phyloP scores from a whole-genome alignment of 441 rosid species.

The Pelargonium australe region DNA sequence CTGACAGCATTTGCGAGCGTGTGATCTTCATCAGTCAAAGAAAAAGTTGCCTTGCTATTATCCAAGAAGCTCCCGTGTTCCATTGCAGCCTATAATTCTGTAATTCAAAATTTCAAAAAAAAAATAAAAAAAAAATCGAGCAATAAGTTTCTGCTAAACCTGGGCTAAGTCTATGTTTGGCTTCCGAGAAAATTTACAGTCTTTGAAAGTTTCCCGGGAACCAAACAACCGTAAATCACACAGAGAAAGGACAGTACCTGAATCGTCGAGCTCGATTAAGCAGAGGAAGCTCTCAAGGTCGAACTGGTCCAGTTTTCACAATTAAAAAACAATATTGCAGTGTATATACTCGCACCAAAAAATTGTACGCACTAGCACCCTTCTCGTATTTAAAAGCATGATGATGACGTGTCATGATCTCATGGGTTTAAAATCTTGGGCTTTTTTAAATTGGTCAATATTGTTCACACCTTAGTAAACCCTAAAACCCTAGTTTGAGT shows the following conservation, averaged over 20 bases:
- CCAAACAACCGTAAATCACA: background rate
- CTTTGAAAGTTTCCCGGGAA: background rate
- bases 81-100: slow-evolving; percentile 31
- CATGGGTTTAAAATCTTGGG: background rate
- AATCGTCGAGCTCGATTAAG: background rate
- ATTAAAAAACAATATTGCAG: background rate
- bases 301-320: background rate
- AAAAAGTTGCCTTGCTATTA: slow-evolving; percentile 57
- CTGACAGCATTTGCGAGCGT: slow-evolving; percentile 80
- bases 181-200: background rate
- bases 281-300: background rate
- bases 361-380: background rate
- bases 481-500: slow-evolving; percentile 7
- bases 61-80: slow-evolving; percentile 54
- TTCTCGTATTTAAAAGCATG: background rate
- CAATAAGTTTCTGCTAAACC: too few relatives aligned
- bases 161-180: too few relatives aligned
- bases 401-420: slow-evolving; percentile 4
- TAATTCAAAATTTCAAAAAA: background rate
- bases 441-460: background rate
- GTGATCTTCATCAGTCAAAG: slow-evolving; percentile 71
- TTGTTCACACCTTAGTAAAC: background rate
- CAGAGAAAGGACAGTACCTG: background rate
- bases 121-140: background rate
- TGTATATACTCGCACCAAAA: background rate